A percentile compares a stretch with the other conserved stretches of the same genome.
Evolutionary conservation across 495 filamentous ascomycete genomes (phyloP).

Genomic region (Penicillium malachiteum): DNA sequence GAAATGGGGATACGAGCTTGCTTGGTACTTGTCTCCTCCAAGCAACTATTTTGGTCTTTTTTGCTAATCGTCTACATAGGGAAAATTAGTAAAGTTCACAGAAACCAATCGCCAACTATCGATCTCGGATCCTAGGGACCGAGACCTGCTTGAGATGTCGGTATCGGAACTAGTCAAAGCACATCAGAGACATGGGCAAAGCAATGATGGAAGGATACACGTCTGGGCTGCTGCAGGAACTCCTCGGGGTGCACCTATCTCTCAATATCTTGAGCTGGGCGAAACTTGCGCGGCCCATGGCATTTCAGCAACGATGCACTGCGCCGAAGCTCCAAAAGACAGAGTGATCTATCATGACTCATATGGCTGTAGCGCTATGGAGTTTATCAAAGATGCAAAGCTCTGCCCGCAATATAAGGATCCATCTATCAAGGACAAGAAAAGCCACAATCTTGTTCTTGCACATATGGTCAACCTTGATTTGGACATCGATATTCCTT

Average conservation of each 20-base stretch:
- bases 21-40: constrained; percentile 22
- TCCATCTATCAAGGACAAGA: background rate
- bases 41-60: background rate
- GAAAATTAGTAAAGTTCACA: constrained; percentile 36
- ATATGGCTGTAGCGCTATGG: constrained; percentile 22
- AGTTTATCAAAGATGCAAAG: constrained; percentile 20
- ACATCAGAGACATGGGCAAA: constrained; percentile 27
- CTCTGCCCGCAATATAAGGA: constrained; percentile 5
- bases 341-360: constrained; percentile 16
- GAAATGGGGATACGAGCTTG: constrained; percentile 45
- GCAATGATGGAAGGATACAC: constrained; percentile 34
- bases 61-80: constrained; percentile 12
- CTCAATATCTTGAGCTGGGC: constrained; percentile 21
- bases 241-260: constrained; percentile 33
- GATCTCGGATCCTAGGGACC: constrained; percentile 35
- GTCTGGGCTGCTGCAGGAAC: constrained; percentile 48
- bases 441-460: constrained; percentile 15
- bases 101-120: constrained; percentile 31
- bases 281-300: constrained; percentile 32
- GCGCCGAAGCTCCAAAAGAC: constrained; percentile 23
- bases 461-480: constrained; percentile 40
- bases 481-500: constrained; percentile 28
- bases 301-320: constrained; percentile 24
- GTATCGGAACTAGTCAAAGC: constrained; percentile 19
- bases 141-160: constrained; percentile 30